These are phyloP conservation scores for Colletotrichum liaoningense DNA, from an alignment of 2,329 filamentous ascomycete species.

Conservation along the genomic window DNA sequence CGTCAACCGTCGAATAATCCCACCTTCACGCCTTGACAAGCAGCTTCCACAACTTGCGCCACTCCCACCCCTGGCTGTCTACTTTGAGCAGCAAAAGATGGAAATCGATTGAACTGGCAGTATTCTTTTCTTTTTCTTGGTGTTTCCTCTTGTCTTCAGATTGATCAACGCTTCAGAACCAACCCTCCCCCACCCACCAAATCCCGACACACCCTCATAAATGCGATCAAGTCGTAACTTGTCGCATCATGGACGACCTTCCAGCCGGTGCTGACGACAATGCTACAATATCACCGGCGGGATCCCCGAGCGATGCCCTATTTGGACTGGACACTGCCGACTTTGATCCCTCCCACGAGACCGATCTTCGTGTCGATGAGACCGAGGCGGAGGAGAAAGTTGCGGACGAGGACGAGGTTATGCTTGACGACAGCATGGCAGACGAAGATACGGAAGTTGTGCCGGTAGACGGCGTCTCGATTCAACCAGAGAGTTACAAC, in stretches of 20 bases:
- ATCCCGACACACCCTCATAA: not conserved
- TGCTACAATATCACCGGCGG: not conserved
- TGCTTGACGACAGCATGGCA: not conserved
- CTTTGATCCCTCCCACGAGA: not conserved
- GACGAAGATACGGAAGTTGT: not conserved
- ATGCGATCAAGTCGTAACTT: constrained; percentile 23
- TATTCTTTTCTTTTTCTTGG: not conserved
- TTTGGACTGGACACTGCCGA: constrained; percentile 20
- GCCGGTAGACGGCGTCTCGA: not conserved
- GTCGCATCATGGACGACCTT: constrained; percentile 37
- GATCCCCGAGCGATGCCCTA: constrained; percentile 14
- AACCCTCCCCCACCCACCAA: not conserved
- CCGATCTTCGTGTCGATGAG: not conserved
- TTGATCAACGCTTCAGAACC: not conserved
- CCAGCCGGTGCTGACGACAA: constrained; percentile 38
- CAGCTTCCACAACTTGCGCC: not conserved
- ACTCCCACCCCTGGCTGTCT: not conserved
- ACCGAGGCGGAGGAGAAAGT: not conserved
- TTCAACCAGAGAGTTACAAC: not conserved
- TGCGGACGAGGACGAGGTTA: not conserved
- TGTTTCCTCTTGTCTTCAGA: not conserved
- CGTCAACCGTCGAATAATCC: constrained; percentile 4
- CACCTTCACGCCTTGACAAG: not conserved
- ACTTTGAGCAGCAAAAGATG: not conserved
- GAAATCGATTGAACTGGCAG: not conserved